Percentiles rank a stretch among this genome's conserved stretches.
Conservation (phyloP, 345 rosid genomes). For the Aquilaria yunnanensis region DNA sequence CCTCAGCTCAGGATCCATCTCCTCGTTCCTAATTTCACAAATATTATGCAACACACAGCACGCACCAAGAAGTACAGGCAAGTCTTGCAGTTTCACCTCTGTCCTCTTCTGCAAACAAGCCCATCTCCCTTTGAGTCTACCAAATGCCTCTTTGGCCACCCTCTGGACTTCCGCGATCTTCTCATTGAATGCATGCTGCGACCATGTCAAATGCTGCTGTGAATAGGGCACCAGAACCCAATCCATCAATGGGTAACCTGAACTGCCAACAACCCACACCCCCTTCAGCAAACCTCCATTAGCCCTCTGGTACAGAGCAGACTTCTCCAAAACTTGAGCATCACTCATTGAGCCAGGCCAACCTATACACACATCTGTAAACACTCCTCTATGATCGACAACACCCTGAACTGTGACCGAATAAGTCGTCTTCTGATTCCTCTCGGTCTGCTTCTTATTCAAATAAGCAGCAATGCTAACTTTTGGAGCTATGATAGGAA, state of each 20-base stretch:
- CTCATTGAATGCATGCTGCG: slow-evolving; percentile 78
- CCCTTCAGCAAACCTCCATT: slow-evolving; percentile 56
- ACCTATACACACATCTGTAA: slow-evolving; percentile 79
- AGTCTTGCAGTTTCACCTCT: slow-evolving; percentile 68
- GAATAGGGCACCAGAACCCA: slow-evolving; percentile 81
- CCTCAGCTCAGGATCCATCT: slow-evolving; percentile 35
- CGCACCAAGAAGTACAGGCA: slow-evolving; percentile 75
- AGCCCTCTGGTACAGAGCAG: slow-evolving; percentile 63
- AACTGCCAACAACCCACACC: slow-evolving; percentile 65
- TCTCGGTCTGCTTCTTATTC: slow-evolving; percentile 69
- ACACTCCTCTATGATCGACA: slow-evolving; percentile 58
- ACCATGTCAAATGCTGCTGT: slow-evolving; percentile 74
- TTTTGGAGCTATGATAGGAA: slow-evolving; percentile 83
- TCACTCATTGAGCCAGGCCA: slow-evolving; percentile 91
- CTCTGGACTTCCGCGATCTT: slow-evolving; percentile 59
- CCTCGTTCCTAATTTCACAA: slow-evolving; percentile 56
- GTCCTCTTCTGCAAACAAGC: slow-evolving; percentile 74
- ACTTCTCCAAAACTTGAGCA: slow-evolving; percentile 74
- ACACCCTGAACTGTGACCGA: slow-evolving; percentile 75
- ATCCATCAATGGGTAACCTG: slow-evolving; percentile 61
- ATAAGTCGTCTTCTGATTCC: slow-evolving; percentile 72
- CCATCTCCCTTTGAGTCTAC: slow-evolving; percentile 72
- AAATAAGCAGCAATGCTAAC: slow-evolving; percentile 69
- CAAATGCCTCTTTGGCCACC: slow-evolving; percentile 58
- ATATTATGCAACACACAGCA: slow-evolving; percentile 80